These are phyloP conservation scores for Plenodomus tracheiphilus DNA, from an alignment of 2,329 filamentous ascomycete genomes.

Conservation along the genomic window DNA sequence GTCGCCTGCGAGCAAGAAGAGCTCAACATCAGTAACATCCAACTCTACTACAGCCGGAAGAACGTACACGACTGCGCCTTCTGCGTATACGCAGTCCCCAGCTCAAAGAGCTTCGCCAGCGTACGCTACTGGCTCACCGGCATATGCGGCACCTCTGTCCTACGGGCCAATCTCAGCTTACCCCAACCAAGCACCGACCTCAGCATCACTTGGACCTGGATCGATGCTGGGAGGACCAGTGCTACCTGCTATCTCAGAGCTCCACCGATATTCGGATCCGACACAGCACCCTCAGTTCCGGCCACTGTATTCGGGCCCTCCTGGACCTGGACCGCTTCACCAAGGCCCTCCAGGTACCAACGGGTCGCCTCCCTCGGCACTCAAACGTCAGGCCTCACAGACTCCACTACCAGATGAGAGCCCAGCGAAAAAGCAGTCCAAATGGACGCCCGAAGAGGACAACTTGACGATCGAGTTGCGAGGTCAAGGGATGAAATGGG, in stretches of 20 bases:
- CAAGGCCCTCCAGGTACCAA: conserved; percentile 31
- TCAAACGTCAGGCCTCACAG: conserved; percentile 44
- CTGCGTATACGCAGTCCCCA: conserved; percentile 41
- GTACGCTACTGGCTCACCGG: conserved; percentile 35
- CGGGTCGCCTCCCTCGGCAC: conserved; percentile 39
- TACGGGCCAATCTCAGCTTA: conserved; percentile 37
- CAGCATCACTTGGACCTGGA: conserved; percentile 25
- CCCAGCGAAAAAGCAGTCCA: conserved; percentile 68
- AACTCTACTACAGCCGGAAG: conserved; percentile 49
- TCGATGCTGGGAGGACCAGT: conserved; percentile 44
- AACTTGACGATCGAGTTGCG: conserved; percentile 90
- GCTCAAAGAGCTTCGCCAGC: conserved; percentile 38
- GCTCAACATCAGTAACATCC: conserved; percentile 43
- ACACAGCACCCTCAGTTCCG: conserved; percentile 43
- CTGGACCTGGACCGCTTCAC: conserved; percentile 36
- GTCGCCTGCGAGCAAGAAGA: conserved; percentile 58
- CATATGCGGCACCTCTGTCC: conserved; percentile 33
- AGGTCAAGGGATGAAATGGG: conserved; percentile 95
- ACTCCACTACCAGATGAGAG: conserved; percentile 42
- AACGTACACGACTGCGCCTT: conserved; percentile 41
- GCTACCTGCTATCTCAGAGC: conserved; percentile 43
- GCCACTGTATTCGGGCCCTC: conserved; percentile 45
- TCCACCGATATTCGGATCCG: conserved; percentile 45
- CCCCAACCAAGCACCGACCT: conserved; percentile 26
- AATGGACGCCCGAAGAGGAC: conserved; percentile 94